A percentile compares a stretch with the other conserved stretches of the same genome.
Evolutionary conservation across 2,329 filamentous ascomycete genomes (phyloP).

Genomic region (Podosphaera fusca): DNA sequence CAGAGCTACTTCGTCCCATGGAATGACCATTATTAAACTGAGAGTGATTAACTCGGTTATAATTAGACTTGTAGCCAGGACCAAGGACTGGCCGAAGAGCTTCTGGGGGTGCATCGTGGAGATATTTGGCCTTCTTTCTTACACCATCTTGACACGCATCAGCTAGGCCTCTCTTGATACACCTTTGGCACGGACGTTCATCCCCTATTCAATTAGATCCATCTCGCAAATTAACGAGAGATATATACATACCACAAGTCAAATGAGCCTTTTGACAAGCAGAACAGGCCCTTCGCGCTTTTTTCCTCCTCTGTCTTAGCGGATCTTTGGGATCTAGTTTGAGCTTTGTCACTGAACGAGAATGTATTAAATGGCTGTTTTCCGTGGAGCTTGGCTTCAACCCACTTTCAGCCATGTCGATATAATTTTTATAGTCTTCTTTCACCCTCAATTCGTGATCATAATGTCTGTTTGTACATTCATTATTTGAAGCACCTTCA

Average conservation of each 20-base stretch:
- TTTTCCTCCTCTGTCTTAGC: constrained; percentile 72
- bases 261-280: constrained; percentile 93
- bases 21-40: constrained; percentile 11
- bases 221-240: constrained; percentile 2
- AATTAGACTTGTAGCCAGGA: constrained; percentile 37
- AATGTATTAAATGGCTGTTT: constrained; percentile 15
- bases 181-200: constrained; percentile 79
- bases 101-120: constrained; percentile 83
- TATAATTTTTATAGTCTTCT: constrained; percentile 15
- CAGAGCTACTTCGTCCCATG: constrained; percentile 11
- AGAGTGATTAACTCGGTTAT: constrained; percentile 31
- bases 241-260: constrained; percentile 62
- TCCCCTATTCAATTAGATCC: constrained; percentile 38
- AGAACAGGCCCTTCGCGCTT: constrained; percentile 85
- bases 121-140: constrained; percentile 96
- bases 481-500: constrained; percentile 17
- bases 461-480: constrained; percentile 15
- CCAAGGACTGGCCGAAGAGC: constrained; percentile 70
- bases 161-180: constrained; percentile 78
- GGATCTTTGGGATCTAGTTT: constrained; percentile 74
- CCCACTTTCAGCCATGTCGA: constrained; percentile 16
- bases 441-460: constrained; percentile 14
- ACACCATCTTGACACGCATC: constrained; percentile 90
- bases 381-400: constrained; percentile 14
- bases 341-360: constrained; percentile 26